Evolutionary conservation across 169 alveolate species (phyloP), one percentile per base, ranked within the genome.

Genomic region (Cryptosporidium tyzzeri): DNA sequence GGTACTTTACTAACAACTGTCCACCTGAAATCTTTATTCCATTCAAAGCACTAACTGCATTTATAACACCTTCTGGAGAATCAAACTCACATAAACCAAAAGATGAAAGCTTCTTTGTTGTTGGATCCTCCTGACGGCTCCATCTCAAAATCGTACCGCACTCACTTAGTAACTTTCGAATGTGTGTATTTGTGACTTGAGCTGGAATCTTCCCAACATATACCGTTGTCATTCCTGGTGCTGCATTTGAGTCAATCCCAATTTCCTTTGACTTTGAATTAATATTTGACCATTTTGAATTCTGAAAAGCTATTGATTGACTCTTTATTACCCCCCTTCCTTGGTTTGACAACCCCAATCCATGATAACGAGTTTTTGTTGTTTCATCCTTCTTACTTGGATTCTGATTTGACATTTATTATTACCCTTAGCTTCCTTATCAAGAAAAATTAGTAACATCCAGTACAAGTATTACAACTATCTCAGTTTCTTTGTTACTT

Each of bases 71-170:
- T 53, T 69, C 87, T 31, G 94, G 86, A 68, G 92, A 92, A 37
- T 70, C 91, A 86, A 87, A 93, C 70, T 93, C 95, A 70, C 95
- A 93, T 70, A 93, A 87, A 23, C 93, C 95, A 73, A 93, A 93
- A 21, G 93, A 71, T 51, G 94, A 87, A 14, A 92, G 86, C 68
- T 89, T 87, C 41, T 86, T 86, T 33, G 94, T 91, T 59, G 93
- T 84, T 16, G 95, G 95, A 69, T 93, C 94, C 21, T 85, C 71
- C 70, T 91, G 93, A 41, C 95, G 89, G 41, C 85, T 86, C 94
- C 95, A 93, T 31, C 92, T 73, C 68, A 69, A 21, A 21, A 93
- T 87, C 29, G 84, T 70, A 23, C 95, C 95, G 61, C 92, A 93
- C 21, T 71, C 92, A 61, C 55, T 62, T 23, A 80, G 29, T 6